These are phyloP conservation scores for Trichoderma sp. DNA, from an alignment of 2,329 filamentous ascomycete species.

Conservation along the genomic window DNA sequence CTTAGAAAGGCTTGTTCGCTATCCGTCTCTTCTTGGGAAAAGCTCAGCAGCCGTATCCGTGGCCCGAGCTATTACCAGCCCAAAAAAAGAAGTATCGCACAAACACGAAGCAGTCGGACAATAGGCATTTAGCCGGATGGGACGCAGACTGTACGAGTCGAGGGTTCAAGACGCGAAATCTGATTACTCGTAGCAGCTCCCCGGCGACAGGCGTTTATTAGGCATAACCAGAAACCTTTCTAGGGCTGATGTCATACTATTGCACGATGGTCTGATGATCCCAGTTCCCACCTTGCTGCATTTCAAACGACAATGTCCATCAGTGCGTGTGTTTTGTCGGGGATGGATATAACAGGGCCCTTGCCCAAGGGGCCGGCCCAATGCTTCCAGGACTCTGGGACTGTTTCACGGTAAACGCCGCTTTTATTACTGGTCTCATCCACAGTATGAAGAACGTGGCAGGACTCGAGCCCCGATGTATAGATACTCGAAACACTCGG, in stretches of 20 bases:
- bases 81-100: neutral
- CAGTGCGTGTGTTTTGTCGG: neutral
- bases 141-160: neutral
- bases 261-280: neutral
- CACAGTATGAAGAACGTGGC: neutral
- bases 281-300: neutral
- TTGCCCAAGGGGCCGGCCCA: neutral
- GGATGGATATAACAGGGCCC: neutral
- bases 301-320: too few relatives aligned
- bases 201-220: neutral
- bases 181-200: neutral
- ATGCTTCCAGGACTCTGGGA: neutral
- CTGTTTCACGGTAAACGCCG: constrained; percentile 21
- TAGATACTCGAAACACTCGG: too few relatives aligned
- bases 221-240: neutral
- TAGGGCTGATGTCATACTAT: constrained; percentile 4
- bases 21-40: neutral
- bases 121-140: neutral
- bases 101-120: neutral
- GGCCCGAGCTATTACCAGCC: neutral
- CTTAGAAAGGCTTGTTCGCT: too few relatives aligned
- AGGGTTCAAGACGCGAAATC: neutral
- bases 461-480: too few relatives aligned
- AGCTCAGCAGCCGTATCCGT: neutral
- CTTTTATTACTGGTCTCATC: neutral